Percentiles rank a stretch among this genome's conserved stretches.
Evolutionary conservation across 2,329 filamentous ascomycete genomes (phyloP).

Genomic region (Cercospora nicotianae): DNA sequence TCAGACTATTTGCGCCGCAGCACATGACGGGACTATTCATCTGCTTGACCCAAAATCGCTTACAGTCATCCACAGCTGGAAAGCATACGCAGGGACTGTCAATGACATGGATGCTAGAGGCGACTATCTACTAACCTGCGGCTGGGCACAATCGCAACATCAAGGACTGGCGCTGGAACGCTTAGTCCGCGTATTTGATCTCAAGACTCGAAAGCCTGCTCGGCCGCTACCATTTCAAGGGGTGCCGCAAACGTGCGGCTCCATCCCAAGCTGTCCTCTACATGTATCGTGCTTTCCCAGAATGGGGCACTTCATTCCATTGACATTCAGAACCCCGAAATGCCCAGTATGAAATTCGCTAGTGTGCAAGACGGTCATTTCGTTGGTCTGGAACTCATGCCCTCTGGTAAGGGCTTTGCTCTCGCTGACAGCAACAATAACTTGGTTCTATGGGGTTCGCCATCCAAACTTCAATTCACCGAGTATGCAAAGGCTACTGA

Average conservation of each 20-base stretch:
- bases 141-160: constrained; percentile 80
- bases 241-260: constrained; percentile 93
- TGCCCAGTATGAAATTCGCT: constrained; percentile 79
- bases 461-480: constrained; percentile 80
- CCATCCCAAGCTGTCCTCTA: constrained; percentile 94
- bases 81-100: constrained; percentile 82
- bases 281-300: constrained; percentile 88
- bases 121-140: constrained; percentile 93
- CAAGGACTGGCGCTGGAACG: constrained; percentile 83
- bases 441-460: constrained; percentile 86
- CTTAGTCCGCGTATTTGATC: constrained; percentile 90
- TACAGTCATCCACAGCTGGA: constrained; percentile 80
- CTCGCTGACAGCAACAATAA: constrained; percentile 76
- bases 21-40: constrained; percentile 76
- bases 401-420: constrained; percentile 81
- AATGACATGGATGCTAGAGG: constrained; percentile 97
- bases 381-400: constrained; percentile 79
- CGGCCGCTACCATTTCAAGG: constrained; percentile 90
- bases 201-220: constrained; percentile 85
- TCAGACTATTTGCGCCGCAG: constrained; percentile 89
- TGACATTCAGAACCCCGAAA: constrained; percentile 90
- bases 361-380: constrained; percentile 72
- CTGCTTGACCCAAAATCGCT: constrained; percentile 80
- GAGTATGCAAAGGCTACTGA: constrained; percentile 77
- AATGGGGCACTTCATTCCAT: constrained; percentile 93